Base-by-base conservation (phyloP, 2,329 filamentous ascomycete genomes). In the Myriangium duriaei region DNA sequence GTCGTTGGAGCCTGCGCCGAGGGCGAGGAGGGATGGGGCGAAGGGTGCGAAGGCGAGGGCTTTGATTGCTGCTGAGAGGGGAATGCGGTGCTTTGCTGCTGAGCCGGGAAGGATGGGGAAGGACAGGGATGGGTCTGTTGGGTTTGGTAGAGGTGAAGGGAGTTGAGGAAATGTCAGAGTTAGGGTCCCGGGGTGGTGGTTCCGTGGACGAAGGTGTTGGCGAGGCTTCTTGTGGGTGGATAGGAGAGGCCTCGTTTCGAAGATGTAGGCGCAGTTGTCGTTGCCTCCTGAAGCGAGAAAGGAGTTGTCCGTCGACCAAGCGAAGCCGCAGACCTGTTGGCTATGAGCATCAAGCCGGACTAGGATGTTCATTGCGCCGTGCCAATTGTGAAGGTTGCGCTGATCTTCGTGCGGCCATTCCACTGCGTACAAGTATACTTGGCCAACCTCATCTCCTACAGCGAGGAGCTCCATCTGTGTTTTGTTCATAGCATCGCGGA, bases 1-100 rank as follows among this genome's bases (percentile, higher is more conserved):
- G 62, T 98, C 88, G 51, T 92, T 93, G 32, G 83, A 88, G 15
- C 91, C 91, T 28, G 91, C 88, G 3, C 91, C 86, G 1, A 88
- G 92, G 11, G 91, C 91, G 28, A 98, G 61, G 4, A 98, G 69
- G 3, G 80, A 81, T 15, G 81, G 74, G 40, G 88, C 81, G 88
- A 87, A 98, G 0, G 91, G 88, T 45, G 88, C 93, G 59, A 96
- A 96, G 2, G 91, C 86, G 49, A 96, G 91, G 19, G 91, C 91
- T 59, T 98, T 98, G 47, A 96, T 82, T 2, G 91, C 91, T 1
- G 88, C 88, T 16, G 75, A 75, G 55, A 98, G 85, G 9, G 67
- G 58, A 73, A 85, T 91, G 19, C 71, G 71, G 55, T 93, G 76
- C 49, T 72, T 79, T 50, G 55, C 41, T 14, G 81, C 75, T 18